Base-by-base conservation (phyloP, 169 alveolate genomes). In the Babesia gibsoni region DNA sequence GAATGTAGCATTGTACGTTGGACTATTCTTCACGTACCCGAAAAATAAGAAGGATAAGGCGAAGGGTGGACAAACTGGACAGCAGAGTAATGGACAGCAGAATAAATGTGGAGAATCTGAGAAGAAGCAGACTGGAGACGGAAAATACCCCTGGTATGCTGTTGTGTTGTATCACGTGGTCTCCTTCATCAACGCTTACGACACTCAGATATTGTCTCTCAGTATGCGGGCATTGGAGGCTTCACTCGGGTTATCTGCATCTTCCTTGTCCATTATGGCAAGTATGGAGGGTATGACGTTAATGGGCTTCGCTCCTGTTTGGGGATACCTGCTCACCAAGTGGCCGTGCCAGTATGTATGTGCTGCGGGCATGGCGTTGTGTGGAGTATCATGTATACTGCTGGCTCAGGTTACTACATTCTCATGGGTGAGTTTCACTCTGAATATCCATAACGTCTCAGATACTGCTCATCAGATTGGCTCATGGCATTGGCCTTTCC, bases 241-340 rank as follows among this genome's bases (percentile, higher is more conserved):
- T 10, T 92, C 93, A 52, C 87, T 93, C 37, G 77, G 83, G 36
- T 84, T 93, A 49, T 85, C 89, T 5, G 95, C 97, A 0, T 72
- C 90, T 20, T 75, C 88, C 27, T 85, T 91, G 25, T 90, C 96
- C 7, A 75, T 81, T 57, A 83, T 93, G 59, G 89, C 94, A 5
- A 78, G 90, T 52, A 94, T 86, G n/a, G 96, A 93, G 73, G 84
- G 90, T 10, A 72, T 93, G 48, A 82, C 93, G 67, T 82, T 92
- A 66, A 91, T 94, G 18, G 59, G 84, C 16, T 89, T 86, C 67
- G 82, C 94, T 50, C 96, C 97, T 12, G 63, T 93, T 27, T 93
- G 97, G 97, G 97, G 97, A 9, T 86, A 69, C 29, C 78, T 92
- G 52, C 86, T 95, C 12, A 97, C 92, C 68, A 87, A 82, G 46